Evolutionary conservation across 805 yeast genomes (phyloP), one percentile per base, ranked within the genome.

Genomic region (Kodamaea neixiangensis): DNA sequence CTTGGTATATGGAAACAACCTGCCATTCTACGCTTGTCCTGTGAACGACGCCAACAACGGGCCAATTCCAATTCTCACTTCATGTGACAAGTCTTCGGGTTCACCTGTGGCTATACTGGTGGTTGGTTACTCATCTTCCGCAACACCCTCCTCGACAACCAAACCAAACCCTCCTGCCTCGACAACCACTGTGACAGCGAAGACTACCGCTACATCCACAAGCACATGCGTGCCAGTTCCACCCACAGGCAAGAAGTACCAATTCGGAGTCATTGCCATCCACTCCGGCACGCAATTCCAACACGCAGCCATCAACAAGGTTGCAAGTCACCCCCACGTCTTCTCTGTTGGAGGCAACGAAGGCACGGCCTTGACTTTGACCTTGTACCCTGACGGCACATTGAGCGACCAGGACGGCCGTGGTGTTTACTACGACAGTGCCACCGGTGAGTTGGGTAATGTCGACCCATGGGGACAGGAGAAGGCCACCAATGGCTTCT

Each of bases 401-500:
- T 61, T 69, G 59, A 61, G 54, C 17, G 73, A 69, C 57, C 69
- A 62, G 51, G 64, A 62, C 48, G 67, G 68, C 13, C 53, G 56
- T 41, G 70, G 67, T 15, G 55, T 69, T 45, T 60, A 59, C 51
- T 58, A 64, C 55, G 65, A 67, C 56, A 50, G 61, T 18, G 47
- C 46, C 45, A 63, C 69, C 20, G 73, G 73, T 17, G 72, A 67
- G 47, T 56, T 69, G 43, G 72, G 73, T 20, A 55, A 58, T 20
- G 68, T 66, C 46, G 66, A 62, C 38, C 71, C 72, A n/a, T 63
- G 58, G 51, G 71, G 71, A 40, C 52, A 64, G 25, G 58, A 62
- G 53, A 61, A 61, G 15, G 68, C 76, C 44, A 62, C 76, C 29
- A 52, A 67, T 15, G 73, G 77, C 3, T 79, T 75, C 59, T 57